Base-by-base conservation (phyloP, 225 moss, liverwort and hornwort genomes). In the Marchantia paleacea region DNA sequence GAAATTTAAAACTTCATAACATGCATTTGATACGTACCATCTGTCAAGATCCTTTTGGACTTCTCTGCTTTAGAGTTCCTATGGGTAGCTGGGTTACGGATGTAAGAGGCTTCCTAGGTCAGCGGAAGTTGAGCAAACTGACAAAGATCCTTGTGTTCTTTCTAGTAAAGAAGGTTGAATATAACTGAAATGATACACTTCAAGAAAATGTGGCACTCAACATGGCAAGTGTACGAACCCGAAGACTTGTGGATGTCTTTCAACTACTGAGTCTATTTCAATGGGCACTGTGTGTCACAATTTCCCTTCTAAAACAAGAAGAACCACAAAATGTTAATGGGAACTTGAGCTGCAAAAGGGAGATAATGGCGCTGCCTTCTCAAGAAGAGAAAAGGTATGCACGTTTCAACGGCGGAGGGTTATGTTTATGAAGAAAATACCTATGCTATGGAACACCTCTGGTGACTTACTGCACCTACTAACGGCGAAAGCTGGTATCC, bases 271-370 rank as follows among this genome's bases (percentile, higher is more conserved):
- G 78, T 78, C 48, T 63, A 12, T 65, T 64, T 78, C n/a, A 65
- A 65, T 18, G 47, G 47, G 48, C 63, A 48, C 18, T 65, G 63
- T 78, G 64, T 64, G 49, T 77, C 63, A 78, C 64, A 65, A 49
- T 78, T n/a, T 48, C 50, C 4, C 25, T 28, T 78, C 16, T 65
- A 31, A 75, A 54, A 50, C 29, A 68, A 90, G 81, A 90, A 90
- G 92, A 85, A 39, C 72, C 83, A 67, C 79, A 87, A 61, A 70
- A 24, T 74, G 68, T 73, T 65, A 71, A 84, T 51, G 83, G 81
- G 86, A 86, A 87, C 71, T 66, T 73, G 78, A 89, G 78, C 82
- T 68, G 82, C 67, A 76, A 57, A 51, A 87, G 79, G 69, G 75
- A 84, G 79, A 65, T 63, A 47, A 79, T 85, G 75, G 70, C 79